Conservation (phyloP, 805 yeast genomes). For the Candida morakotiae region DNA sequence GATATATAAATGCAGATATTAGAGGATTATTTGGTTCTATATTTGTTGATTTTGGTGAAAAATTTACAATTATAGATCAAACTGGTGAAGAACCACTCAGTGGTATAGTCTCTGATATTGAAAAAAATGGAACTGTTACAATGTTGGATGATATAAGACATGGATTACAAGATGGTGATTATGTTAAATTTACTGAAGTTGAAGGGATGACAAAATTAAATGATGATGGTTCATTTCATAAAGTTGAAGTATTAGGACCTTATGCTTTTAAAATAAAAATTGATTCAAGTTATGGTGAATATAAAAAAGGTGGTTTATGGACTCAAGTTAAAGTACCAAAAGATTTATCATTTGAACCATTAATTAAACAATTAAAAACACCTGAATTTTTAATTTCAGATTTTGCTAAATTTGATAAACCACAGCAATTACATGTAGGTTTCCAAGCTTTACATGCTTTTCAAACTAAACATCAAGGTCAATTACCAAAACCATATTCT, state of each 20-base stretch:
- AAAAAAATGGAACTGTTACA: constrained; percentile 84
- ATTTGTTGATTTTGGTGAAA: constrained; percentile 86
- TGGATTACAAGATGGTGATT: constrained; percentile 89
- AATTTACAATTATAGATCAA: constrained; percentile 74
- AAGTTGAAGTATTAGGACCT: constrained; percentile 90
- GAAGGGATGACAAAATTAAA: constrained; percentile 74
- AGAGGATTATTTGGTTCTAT: constrained; percentile 86
- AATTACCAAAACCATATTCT: constrained; percentile 73
- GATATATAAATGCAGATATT: constrained; percentile 76
- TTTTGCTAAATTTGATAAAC: constrained; percentile 91
- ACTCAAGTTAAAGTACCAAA: constrained; percentile 88
- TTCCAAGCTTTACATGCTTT: constrained; percentile 86
- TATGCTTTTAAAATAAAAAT: constrained; percentile 77
- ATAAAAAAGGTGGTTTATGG: constrained; percentile 81
- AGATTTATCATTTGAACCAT: constrained; percentile 56
- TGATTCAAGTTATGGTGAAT: constrained; percentile 54
- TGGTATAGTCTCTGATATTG: constrained; percentile 89
- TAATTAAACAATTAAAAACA: constrained; percentile 57
- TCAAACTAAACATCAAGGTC: constrained; percentile 54
- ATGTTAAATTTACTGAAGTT: constrained; percentile 81
- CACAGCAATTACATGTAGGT: constrained; percentile 85
- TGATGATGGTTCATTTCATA: constrained; percentile 66
- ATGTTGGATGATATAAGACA: constrained; percentile 90
- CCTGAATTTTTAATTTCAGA: constrained; percentile 86
- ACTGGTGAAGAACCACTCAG: constrained; percentile 89